Conservation (phyloP, 306 rosid species). For the Spatholobus suberectus region DNA sequence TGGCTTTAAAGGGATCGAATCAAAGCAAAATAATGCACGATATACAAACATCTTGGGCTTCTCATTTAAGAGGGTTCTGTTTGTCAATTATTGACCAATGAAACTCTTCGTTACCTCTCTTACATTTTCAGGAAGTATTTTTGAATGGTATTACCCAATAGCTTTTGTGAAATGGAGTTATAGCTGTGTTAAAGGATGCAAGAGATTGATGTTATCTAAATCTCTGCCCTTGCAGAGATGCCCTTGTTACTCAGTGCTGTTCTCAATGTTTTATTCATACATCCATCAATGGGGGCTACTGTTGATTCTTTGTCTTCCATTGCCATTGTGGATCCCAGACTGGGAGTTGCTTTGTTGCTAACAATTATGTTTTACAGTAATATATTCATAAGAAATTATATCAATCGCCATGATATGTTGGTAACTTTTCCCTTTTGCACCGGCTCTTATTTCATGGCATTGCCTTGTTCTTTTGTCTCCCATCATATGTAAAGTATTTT, state of each 20-base stretch:
- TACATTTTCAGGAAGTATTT: conserved; percentile 67
- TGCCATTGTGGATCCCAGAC: conserved; percentile 79
- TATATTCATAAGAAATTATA: conserved; percentile 72
- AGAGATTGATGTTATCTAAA: conserved; percentile 36
- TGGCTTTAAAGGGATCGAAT: conserved; percentile 53
- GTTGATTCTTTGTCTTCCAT: conserved; percentile 75
- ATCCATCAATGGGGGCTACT: conserved; percentile 65
- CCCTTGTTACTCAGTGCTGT: conserved; percentile 71
- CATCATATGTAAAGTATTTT: not conserved
- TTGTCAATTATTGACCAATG: conserved; percentile 64
- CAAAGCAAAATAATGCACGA: conserved; percentile 49
- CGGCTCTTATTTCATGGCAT: too few relatives aligned
- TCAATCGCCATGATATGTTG: conserved; percentile 64
- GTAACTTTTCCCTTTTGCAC: conserved; percentile 55
- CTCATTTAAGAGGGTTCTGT: conserved; percentile 67
- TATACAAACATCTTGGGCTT: conserved; percentile 66
- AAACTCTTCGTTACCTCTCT: conserved; percentile 64
- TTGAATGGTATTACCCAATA: conserved; percentile 60
- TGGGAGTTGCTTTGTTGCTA: conserved; percentile 83
- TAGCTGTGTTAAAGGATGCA: conserved; percentile 40
- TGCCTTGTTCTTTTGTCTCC: conserved; percentile 30
- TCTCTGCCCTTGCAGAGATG: conserved; percentile 61
- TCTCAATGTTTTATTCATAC: conserved; percentile 73
- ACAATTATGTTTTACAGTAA: conserved; percentile 76
- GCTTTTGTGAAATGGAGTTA: conserved; percentile 23